A percentile compares a stretch with the other conserved stretches of the same genome.
phyloP scores from a whole-genome alignment of 345 rosid species.

The Aethionema arabicum region DNA sequence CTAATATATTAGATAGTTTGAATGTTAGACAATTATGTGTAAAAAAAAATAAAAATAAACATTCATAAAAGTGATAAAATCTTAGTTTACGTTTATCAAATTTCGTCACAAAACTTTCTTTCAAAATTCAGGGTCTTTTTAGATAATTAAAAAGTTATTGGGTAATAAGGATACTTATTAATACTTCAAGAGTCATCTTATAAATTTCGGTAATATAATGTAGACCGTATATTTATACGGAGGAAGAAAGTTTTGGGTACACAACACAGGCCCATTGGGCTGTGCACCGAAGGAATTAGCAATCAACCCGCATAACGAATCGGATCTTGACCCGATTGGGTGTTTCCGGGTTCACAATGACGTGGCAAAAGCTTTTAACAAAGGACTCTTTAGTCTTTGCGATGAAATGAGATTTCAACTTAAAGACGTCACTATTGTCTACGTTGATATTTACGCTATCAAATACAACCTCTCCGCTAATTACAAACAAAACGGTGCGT shows the following conservation, averaged over 20 bases:
- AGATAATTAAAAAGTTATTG: background rate
- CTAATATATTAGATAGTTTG: no score
- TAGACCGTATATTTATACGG: conserved; percentile 50
- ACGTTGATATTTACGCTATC: conserved; percentile 54
- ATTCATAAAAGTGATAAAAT: no score
- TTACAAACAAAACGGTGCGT: conserved; percentile 44
- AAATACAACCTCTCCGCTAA: conserved; percentile 52
- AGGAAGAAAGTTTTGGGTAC: conserved; percentile 70
- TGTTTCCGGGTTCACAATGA: conserved; percentile 55
- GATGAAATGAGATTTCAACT: conserved; percentile 47
- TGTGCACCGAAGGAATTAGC: conserved; percentile 61
- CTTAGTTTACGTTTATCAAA: no score
- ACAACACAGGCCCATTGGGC: conserved; percentile 70
- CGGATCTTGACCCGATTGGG: conserved; percentile 52
- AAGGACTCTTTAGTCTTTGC: conserved; percentile 41
- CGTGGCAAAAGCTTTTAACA: conserved; percentile 52
- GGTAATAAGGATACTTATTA: background rate
- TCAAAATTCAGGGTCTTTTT: no score
- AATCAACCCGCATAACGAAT: conserved; percentile 28
- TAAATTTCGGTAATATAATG: background rate
- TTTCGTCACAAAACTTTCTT: no score
- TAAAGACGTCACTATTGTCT: conserved; percentile 48
- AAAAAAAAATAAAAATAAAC: no score
- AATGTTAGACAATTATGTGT: no score
- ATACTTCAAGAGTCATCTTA: background rate